Evolutionary conservation across 257 asterid genomes (phyloP).

Genomic region (Fraxinus pennsylvanica): DNA sequence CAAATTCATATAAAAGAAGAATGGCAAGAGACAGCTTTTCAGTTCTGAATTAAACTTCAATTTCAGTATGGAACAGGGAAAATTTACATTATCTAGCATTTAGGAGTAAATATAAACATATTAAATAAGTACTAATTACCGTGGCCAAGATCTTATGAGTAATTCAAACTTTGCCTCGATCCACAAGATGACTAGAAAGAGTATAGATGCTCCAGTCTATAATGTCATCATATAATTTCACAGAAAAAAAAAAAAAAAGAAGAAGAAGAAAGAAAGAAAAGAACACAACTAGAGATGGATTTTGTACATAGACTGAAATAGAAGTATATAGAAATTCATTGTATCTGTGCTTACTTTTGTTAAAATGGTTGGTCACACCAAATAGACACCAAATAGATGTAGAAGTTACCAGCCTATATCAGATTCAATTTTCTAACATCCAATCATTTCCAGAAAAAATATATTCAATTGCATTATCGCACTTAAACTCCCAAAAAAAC

Average conservation of each 20-base stretch:
- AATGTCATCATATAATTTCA: neutral
- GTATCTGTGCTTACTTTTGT: neutral
- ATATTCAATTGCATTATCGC: neutral
- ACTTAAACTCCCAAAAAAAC: neutral
- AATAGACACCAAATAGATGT: neutral
- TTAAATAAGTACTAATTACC: slow-evolving; percentile 9
- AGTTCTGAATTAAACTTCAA: neutral
- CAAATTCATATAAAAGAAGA: slow-evolving; percentile 4
- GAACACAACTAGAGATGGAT: neutral
- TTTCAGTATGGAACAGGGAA: neutral
- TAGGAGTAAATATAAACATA: neutral
- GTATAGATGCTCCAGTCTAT: neutral
- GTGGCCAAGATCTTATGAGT: neutral
- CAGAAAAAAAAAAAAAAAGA: neutral
- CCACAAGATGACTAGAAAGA: neutral
- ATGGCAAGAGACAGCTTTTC: neutral
- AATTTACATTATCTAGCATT: neutral
- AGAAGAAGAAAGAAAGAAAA: too few relatives aligned
- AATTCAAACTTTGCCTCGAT: neutral
- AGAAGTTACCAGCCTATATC: neutral
- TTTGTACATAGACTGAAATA: neutral
- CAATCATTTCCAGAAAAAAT: neutral
- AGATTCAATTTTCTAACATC: neutral
- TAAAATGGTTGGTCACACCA: neutral
- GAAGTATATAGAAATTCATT: neutral